A percentile compares a stretch with the other conserved stretches of the same genome.
These are phyloP conservation scores for Tothia fuscella DNA, from an alignment of 2,329 filamentous ascomycete species.

Conservation along the genomic window DNA sequence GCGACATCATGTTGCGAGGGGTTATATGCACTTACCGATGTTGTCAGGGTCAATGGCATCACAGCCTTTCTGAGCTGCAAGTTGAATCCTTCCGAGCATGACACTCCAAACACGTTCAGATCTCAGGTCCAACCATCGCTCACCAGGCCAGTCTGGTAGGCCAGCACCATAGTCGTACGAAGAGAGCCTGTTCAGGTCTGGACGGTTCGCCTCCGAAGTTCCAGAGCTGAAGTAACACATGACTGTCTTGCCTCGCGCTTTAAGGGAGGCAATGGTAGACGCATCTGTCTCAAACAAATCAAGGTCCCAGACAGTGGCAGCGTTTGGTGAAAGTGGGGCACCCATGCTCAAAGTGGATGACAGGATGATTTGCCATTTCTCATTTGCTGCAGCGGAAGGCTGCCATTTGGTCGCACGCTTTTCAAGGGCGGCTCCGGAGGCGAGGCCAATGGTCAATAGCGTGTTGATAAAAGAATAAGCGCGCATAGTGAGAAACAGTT, in stretches of 20 bases:
- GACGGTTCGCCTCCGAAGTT: constrained; percentile 17
- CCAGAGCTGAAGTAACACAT: constrained; percentile 25
- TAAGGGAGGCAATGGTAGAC: constrained; percentile 35
- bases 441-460: too few species aligned
- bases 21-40: constrained; percentile 11
- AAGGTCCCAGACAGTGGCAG: constrained; percentile 40
- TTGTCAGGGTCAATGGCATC: constrained; percentile 28
- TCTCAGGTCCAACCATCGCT: constrained; percentile 18
- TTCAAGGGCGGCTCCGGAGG: too few species aligned
- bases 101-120: constrained; percentile 17
- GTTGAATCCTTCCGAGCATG: constrained; percentile 18
- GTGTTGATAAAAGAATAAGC: too few species aligned
- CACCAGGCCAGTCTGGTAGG: constrained; percentile 27
- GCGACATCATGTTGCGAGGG: too few species aligned
- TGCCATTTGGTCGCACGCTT: too few species aligned
- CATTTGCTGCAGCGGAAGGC: constrained; percentile 37
- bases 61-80: constrained; percentile 22
- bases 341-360: too few species aligned
- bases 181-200: constrained; percentile 16
- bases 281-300: constrained; percentile 43
- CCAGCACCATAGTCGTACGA: constrained; percentile 16
- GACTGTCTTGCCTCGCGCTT: constrained; percentile 43
- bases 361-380: constrained; percentile 55
- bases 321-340: constrained; percentile 19
- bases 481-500: too few species aligned